phyloP scores from a whole-genome alignment of 2,329 filamentous ascomycete species.

The Colletotrichum incanum region DNA sequence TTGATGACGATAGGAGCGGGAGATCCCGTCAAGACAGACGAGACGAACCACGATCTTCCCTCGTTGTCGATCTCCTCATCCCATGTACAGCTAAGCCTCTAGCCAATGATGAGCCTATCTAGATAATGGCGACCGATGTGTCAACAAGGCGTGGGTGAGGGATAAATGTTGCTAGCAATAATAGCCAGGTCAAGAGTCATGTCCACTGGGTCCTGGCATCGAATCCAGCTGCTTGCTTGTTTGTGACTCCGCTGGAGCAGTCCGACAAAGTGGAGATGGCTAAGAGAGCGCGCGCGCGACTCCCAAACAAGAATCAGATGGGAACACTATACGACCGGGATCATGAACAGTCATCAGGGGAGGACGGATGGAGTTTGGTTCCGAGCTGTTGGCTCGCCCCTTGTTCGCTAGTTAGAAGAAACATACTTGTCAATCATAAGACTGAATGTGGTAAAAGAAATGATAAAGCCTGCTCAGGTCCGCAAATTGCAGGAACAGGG shows the following conservation, averaged over 20 bases:
- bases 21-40: not conserved
- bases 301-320: not conserved
- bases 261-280: slow-evolving; percentile 12
- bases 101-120: not conserved
- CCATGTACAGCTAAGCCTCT: slow-evolving; percentile 2
- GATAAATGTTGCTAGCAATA: not conserved
- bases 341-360: not conserved
- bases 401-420: not conserved
- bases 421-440: not conserved
- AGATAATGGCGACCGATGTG: too few species aligned
- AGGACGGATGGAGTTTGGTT: slow-evolving; percentile 15
- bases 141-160: not conserved
- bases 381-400: not conserved
- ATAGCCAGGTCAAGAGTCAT: slow-evolving; percentile 14
- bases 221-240: slow-evolving; percentile 7
- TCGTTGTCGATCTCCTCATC: not conserved
- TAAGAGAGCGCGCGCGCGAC: not conserved
- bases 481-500: not conserved
- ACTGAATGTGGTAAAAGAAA: not conserved
- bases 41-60: slow-evolving; percentile 3
- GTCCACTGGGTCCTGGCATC: not conserved
- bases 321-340: not conserved
- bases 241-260: slow-evolving; percentile 8
- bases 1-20: slow-evolving; percentile 31
- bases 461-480: not conserved